Evolutionary conservation across 2,329 filamentous ascomycete genomes (phyloP).

Genomic region (Xylariaceae sp.): DNA sequence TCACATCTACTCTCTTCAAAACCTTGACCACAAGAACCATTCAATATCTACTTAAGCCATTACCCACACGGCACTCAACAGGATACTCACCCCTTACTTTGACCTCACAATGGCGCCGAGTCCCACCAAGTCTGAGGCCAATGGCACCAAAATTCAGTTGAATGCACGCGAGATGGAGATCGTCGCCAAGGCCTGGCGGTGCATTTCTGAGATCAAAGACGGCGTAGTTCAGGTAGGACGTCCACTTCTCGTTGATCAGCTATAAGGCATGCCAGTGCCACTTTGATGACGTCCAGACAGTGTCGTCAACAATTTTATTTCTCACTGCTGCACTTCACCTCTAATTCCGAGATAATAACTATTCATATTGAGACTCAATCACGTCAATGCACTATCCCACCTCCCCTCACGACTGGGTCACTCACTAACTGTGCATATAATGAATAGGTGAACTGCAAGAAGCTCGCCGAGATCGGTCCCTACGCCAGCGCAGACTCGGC

Average conservation of each 20-base stretch:
- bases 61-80: neutral
- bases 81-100: no score
- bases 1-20: neutral
- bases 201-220: slow-evolving; percentile 13
- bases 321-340: neutral
- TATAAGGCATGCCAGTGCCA: no score
- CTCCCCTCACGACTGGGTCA: neutral
- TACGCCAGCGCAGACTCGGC: slow-evolving; percentile 24
- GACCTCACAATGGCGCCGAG: slow-evolving; percentile 5
- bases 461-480: slow-evolving; percentile 11
- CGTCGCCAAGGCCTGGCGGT: slow-evolving; percentile 16
- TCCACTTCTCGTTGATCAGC: neutral
- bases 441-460: slow-evolving; percentile 12
- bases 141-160: slow-evolving; percentile 1
- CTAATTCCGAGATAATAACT: neutral
- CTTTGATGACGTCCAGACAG: no score
- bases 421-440: neutral
- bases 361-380: neutral
- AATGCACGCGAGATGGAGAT: slow-evolving; percentile 16
- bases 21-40: neutral
- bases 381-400: neutral
- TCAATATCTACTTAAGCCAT: neutral
- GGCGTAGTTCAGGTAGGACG: slow-evolving; percentile 10
- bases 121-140: slow-evolving; percentile 4
- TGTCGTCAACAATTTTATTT: neutral